phyloP scores from a whole-genome alignment of 176 grass and related monocot species.

The Ampelocalamus luodianensis region DNA sequence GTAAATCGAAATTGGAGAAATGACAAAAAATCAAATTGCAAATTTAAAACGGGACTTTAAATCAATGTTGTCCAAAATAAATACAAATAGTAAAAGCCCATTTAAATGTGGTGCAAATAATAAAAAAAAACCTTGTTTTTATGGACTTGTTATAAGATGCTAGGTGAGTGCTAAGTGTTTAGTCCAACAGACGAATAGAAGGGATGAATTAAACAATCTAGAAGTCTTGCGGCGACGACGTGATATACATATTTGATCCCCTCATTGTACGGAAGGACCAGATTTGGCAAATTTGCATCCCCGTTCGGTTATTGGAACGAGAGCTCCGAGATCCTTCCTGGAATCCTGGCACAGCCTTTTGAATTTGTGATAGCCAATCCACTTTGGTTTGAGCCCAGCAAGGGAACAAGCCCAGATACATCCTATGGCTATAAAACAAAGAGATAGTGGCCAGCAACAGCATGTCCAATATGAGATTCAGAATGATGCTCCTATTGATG shows the following conservation, averaged over 20 bases:
- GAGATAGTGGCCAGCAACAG: background rate
- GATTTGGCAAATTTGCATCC: background rate
- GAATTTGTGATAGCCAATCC: background rate
- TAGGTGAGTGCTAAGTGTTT: background rate
- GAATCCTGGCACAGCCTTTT: background rate
- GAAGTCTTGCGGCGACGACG: background rate
- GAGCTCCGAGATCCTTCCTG: background rate
- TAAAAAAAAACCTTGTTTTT: too few species aligned
- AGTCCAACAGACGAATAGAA: background rate
- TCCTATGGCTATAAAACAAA: constrained; percentile 7
- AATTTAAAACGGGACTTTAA: too few species aligned
- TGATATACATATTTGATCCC: background rate
- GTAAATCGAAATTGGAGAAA: too few species aligned
- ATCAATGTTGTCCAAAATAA: too few species aligned
- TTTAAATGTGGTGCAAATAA: too few species aligned
- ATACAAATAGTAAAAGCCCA: too few species aligned
- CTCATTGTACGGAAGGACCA: too few species aligned
- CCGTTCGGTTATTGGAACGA: background rate
- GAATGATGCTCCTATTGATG: background rate
- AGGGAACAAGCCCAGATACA: constrained; percentile 20
- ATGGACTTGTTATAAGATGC: background rate
- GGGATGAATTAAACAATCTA: background rate
- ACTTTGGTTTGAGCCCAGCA: constrained; percentile 20
- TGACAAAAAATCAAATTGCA: too few species aligned
- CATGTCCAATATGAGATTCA: constrained; percentile 18